phyloP scores from a whole-genome alignment of 2,329 filamentous ascomycete species.

The Colletotrichum sidae region DNA sequence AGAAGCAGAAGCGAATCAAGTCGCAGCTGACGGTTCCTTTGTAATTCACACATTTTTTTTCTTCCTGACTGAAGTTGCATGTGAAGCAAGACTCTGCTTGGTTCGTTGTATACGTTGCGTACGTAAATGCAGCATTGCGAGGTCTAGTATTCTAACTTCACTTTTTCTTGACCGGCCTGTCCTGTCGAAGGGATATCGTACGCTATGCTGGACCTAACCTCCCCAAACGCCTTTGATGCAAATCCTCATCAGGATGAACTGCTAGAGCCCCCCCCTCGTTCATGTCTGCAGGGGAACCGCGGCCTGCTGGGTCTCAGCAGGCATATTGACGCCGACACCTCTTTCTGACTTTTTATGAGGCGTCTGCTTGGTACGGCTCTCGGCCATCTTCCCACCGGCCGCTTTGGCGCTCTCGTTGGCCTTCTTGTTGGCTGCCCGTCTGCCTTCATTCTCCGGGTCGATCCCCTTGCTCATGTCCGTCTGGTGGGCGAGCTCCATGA shows the following conservation, averaged over 20 bases:
- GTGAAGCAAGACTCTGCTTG: neutral
- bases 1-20: slow-evolving; percentile 37
- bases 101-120: neutral
- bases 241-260: neutral
- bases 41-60: slow-evolving; percentile 33
- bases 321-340: slow-evolving; percentile 33
- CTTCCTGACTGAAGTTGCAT: neutral
- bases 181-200: slow-evolving; percentile 19
- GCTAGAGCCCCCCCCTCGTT: neutral
- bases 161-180: neutral
- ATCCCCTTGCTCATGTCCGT: slow-evolving; percentile 74
- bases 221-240: slow-evolving; percentile 36
- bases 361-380: slow-evolving; percentile 39
- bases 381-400: slow-evolving; percentile 60
- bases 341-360: slow-evolving; percentile 48
- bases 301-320: slow-evolving; percentile 37
- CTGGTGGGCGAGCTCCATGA: slow-evolving; percentile 72
- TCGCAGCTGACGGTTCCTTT: slow-evolving; percentile 37
- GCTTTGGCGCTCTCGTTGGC: slow-evolving; percentile 56
- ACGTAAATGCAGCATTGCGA: neutral
- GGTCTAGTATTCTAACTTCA: slow-evolving; percentile 16
- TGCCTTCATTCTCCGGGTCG: slow-evolving; percentile 57
- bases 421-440: slow-evolving; percentile 47
- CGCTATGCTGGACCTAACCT: slow-evolving; percentile 27
- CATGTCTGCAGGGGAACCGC: slow-evolving; percentile 39